Percentiles rank a stretch among this genome's conserved stretches.
phyloP scores from a whole-genome alignment of 352 stramenopile genomes.

The Globisporangium nunn region DNA sequence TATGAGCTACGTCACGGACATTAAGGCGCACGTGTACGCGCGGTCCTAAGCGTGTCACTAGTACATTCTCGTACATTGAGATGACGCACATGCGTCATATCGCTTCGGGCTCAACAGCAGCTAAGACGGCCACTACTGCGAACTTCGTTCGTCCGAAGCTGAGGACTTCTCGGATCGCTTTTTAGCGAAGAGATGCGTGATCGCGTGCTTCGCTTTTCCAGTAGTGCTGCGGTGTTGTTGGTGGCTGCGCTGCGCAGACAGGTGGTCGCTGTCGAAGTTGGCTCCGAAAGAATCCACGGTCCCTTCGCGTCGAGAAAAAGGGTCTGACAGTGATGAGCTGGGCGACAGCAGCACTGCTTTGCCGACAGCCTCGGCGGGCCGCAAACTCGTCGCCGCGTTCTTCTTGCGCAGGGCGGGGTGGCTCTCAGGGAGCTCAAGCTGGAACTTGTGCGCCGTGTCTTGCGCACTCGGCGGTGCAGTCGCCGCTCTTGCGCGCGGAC shows the following conservation, averaged over 20 bases:
- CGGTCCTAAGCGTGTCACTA: slow-evolving; percentile 25
- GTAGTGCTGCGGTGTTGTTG: slow-evolving; percentile 9
- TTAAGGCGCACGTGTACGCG: slow-evolving; percentile 81
- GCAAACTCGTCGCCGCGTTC: slow-evolving; percentile 1
- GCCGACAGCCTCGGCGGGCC: slow-evolving; percentile 1
- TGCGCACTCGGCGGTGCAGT: slow-evolving; percentile 4
- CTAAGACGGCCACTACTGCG: background rate
- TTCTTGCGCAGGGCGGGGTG: slow-evolving; percentile 40
- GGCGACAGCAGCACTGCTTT: background rate
- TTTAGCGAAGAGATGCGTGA: slow-evolving; percentile 17
- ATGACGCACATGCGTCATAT: too few relatives aligned
- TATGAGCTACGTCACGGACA: slow-evolving; percentile 85
- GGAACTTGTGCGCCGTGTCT: slow-evolving; percentile 22
- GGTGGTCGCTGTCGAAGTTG: background rate
- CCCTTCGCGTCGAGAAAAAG: background rate
- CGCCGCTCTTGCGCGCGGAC: slow-evolving; percentile 8
- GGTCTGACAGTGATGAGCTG: background rate
- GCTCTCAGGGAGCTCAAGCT: slow-evolving; percentile 36
- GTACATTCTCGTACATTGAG: background rate
- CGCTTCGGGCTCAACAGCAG: too few relatives aligned
- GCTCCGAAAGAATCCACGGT: too few relatives aligned
- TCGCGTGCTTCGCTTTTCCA: slow-evolving; percentile 17
- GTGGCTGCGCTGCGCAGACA: background rate
- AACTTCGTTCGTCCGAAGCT: background rate
- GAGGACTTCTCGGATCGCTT: slow-evolving; percentile 5